Evolutionary conservation across 192 early-diverging fungal genomes (phyloP).

Genomic region (Coemansia sp.): DNA sequence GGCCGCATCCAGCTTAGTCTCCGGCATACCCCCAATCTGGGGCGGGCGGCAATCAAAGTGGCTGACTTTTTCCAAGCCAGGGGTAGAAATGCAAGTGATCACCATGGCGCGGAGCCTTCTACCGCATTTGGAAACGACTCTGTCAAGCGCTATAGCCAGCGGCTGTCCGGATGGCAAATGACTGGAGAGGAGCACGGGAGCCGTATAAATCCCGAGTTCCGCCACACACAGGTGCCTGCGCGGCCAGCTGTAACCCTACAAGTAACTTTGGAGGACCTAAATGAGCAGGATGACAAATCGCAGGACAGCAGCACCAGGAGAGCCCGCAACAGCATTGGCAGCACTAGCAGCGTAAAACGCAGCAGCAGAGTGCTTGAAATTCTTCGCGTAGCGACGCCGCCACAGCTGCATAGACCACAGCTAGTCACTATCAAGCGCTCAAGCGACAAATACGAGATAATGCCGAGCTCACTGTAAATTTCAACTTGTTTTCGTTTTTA

Average conservation of each 20-base stretch:
- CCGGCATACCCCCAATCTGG: conserved; percentile 18
- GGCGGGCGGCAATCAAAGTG: conserved; percentile 21
- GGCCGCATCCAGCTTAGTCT: conserved; percentile 27
- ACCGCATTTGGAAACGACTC: conserved; percentile 16
- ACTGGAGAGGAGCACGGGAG: neutral
- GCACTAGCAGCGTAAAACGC: conserved; percentile 9
- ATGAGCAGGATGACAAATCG: neutral
- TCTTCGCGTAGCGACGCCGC: neutral
- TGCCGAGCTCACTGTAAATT: neutral
- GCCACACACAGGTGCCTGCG: neutral
- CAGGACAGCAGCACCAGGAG: neutral
- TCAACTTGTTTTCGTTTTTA: neutral
- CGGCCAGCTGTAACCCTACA: neutral
- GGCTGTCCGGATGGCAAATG: conserved; percentile 1
- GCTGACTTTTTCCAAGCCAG: conserved; percentile 22
- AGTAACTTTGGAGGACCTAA: neutral
- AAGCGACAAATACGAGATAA: conserved; percentile 12
- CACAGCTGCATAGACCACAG: conserved; percentile 24
- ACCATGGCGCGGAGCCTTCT: neutral
- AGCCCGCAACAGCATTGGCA: neutral
- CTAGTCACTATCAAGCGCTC: conserved; percentile 29
- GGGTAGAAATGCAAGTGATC: conserved; percentile 13
- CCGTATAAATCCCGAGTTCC: neutral
- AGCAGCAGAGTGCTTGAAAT: conserved; percentile 13
- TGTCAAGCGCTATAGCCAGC: conserved; percentile 7